These are phyloP conservation scores for Aspergillus udagawae DNA, from an alignment of 2,329 filamentous ascomycete species.

Conservation along the genomic window DNA sequence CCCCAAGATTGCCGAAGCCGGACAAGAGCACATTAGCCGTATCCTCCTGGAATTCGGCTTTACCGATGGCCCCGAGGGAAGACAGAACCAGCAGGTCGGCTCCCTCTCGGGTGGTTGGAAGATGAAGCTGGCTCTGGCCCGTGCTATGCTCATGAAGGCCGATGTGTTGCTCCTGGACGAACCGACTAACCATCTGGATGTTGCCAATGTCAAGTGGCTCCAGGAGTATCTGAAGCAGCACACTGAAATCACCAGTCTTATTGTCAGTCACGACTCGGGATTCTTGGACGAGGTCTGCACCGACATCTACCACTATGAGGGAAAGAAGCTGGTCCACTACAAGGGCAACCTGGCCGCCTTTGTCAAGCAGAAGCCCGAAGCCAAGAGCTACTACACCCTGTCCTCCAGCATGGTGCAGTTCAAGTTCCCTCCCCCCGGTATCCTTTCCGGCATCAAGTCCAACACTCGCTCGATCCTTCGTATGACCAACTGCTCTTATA, in stretches of 20 bases:
- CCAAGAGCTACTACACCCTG: slow-evolving; percentile 96
- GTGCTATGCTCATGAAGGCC: slow-evolving; percentile 95
- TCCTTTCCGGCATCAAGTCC: slow-evolving; percentile 92
- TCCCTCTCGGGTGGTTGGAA: slow-evolving; percentile 98
- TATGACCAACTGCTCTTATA: slow-evolving; percentile 86
- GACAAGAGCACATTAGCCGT: slow-evolving; percentile 72
- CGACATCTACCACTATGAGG: slow-evolving; percentile 98
- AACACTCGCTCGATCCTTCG: slow-evolving; percentile 89
- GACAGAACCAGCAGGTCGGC: slow-evolving; percentile 84
- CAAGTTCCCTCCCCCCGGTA: slow-evolving; percentile 96
- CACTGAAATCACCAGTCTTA: slow-evolving; percentile 92
- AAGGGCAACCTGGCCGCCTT: slow-evolving; percentile 58
- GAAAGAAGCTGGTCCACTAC: slow-evolving; percentile 76
- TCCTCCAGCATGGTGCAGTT: slow-evolving; percentile 86
- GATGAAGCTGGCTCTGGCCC: slow-evolving; percentile 96
- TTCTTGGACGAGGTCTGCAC: slow-evolving; percentile 98
- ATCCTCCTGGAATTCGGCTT: slow-evolving; percentile 93
- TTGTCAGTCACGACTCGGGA: slow-evolving; percentile 96
- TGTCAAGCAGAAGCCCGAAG: slow-evolving; percentile 85
- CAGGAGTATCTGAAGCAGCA: slow-evolving; percentile 94
- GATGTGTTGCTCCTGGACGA: slow-evolving; percentile 96
- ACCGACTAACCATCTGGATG: slow-evolving; percentile 97
- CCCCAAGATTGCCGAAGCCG: slow-evolving; percentile 75
- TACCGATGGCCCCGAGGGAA: slow-evolving; percentile 80
- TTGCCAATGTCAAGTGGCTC: slow-evolving; percentile 92